Percentiles rank a stretch among this genome's conserved stretches.
These are phyloP conservation scores for Gypsophila paniculata DNA, from an alignment of 179 eudicot species.

Conservation along the genomic window DNA sequence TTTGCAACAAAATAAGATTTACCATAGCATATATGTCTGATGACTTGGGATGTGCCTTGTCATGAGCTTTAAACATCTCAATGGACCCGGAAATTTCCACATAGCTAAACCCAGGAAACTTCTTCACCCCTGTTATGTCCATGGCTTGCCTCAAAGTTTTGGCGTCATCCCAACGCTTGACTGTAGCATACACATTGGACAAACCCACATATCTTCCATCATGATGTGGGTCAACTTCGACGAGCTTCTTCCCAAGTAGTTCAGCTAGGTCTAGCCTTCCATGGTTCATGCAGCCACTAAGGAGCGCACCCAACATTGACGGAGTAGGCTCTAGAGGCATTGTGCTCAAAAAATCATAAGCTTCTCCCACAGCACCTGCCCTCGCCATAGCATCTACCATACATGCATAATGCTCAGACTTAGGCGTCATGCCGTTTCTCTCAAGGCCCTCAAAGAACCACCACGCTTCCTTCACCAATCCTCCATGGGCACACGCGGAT, in stretches of 20 bases:
- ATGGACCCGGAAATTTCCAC: slow-evolving; percentile 59
- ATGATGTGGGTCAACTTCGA: slow-evolving; percentile 66
- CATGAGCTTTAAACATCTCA: slow-evolving; percentile 70
- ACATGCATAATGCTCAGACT: slow-evolving; percentile 67
- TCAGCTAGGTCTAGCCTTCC: slow-evolving; percentile 62
- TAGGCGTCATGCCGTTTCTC: slow-evolving; percentile 44
- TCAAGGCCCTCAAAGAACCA: slow-evolving; percentile 39
- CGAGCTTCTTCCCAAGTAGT: slow-evolving; percentile 57
- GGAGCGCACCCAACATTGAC: slow-evolving; percentile 60
- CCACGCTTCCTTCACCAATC: slow-evolving; percentile 68
- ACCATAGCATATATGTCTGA: slow-evolving; percentile 46
- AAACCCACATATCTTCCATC: slow-evolving; percentile 77
- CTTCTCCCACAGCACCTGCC: slow-evolving; percentile 58
- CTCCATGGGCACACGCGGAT: slow-evolving; percentile 72
- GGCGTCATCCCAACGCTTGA: slow-evolving; percentile 61
- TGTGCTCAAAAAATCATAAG: slow-evolving; percentile 45
- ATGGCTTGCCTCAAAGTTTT: slow-evolving; percentile 56
- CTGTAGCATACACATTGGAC: slow-evolving; percentile 60
- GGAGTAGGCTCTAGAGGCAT: slow-evolving; percentile 66
- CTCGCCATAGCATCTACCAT: slow-evolving; percentile 75
- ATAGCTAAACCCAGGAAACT: slow-evolving; percentile 66
- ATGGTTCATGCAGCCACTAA: slow-evolving; percentile 69
- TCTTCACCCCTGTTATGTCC: slow-evolving; percentile 74
- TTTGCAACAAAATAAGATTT: slow-evolving; percentile 36
- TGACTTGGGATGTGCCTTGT: slow-evolving; percentile 52